Percentiles rank a stretch among this genome's conserved stretches.
These are phyloP conservation scores for Abrus precatorius DNA, from an alignment of 306 rosid species.

Conservation along the genomic window DNA sequence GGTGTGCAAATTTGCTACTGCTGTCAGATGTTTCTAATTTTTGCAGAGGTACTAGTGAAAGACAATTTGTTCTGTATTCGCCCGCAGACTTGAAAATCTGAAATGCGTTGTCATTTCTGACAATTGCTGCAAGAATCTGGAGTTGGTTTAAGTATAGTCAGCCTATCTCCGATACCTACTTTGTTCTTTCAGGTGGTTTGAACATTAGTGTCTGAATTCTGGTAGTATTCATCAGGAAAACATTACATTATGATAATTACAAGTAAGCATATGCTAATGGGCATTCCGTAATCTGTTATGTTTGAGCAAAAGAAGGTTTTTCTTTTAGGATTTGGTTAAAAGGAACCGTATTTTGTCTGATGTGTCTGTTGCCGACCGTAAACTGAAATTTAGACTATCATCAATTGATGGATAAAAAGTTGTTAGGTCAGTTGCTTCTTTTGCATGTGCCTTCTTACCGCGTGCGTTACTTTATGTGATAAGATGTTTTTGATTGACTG, in stretches of 20 bases:
- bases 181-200: conserved; percentile 25
- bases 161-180: conserved; percentile 30
- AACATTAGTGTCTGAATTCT: conserved; percentile 41
- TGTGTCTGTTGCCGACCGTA: conserved; percentile 38
- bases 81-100: conserved; percentile 36
- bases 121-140: conserved; percentile 49
- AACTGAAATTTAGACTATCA: conserved; percentile 35
- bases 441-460: conserved; percentile 46
- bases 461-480: conserved; percentile 49
- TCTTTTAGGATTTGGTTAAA: conserved; percentile 25
- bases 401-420: conserved; percentile 43
- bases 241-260: neutral
- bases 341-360: conserved; percentile 35
- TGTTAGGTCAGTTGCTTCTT: conserved; percentile 47
- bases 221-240: conserved; percentile 20
- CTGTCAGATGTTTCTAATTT: conserved; percentile 57
- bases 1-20: conserved; percentile 45
- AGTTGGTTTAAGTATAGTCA: conserved; percentile 33
- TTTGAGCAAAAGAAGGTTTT: conserved; percentile 32
- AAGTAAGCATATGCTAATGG: conserved; percentile 8
- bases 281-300: conserved; percentile 4
- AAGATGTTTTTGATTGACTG: conserved; percentile 50
- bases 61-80: conserved; percentile 40
- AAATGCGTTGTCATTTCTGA: conserved; percentile 45
- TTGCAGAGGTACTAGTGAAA: conserved; percentile 40